These are phyloP conservation scores for Lactifluus volemus DNA, from an alignment of 768 basidiomycete species.

Conservation along the genomic window DNA sequence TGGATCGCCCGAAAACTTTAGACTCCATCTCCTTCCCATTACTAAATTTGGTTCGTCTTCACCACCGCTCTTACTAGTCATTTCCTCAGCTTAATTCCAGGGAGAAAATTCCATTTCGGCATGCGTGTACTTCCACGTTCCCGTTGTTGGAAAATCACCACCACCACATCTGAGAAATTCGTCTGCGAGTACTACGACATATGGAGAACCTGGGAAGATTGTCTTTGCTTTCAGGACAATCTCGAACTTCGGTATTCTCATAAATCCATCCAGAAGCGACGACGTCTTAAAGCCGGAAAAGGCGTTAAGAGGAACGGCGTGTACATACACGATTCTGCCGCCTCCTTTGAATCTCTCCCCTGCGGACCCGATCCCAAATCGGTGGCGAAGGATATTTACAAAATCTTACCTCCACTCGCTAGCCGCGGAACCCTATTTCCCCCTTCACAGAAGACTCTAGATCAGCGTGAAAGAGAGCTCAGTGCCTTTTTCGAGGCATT, in stretches of 20 bases:
- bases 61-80: background rate
- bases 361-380: constrained; percentile 74
- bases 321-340: constrained; percentile 62
- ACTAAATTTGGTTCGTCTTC: constrained; percentile 19
- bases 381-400: constrained; percentile 60
- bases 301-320: constrained; percentile 42
- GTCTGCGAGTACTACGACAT: constrained; percentile 50
- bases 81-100: constrained; percentile 10
- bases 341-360: constrained; percentile 80
- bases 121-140: constrained; percentile 20
- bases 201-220: constrained; percentile 80
- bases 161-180: constrained; percentile 23
- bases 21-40: constrained; percentile 7
- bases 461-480: constrained; percentile 55
- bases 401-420: constrained; percentile 56
- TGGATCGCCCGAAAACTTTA: constrained; percentile 6
- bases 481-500: constrained; percentile 48
- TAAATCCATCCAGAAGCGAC: constrained; percentile 57
- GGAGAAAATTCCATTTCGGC: constrained; percentile 21
- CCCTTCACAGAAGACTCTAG: constrained; percentile 54
- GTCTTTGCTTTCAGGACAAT: constrained; percentile 62
- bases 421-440: constrained; percentile 70
- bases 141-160: background rate
- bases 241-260: constrained; percentile 58
- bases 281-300: constrained; percentile 59